phyloP scores from a whole-genome alignment of 164 flowering plant genomes.

The Brasenia schreberi region DNA sequence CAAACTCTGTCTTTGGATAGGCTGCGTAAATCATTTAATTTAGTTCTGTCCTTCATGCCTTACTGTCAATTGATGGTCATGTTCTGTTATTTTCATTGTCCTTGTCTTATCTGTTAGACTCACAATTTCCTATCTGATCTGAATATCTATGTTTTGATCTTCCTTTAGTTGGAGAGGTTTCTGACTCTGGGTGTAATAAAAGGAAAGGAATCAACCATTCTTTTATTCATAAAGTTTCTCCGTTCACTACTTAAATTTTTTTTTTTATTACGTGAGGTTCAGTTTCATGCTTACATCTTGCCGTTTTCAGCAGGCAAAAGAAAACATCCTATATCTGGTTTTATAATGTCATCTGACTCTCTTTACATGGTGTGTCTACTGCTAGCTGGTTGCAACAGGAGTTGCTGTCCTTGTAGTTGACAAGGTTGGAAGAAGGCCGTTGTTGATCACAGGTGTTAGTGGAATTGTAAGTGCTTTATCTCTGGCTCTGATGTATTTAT shows the following conservation, averaged over 20 bases:
- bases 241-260: neutral
- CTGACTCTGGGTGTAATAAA: neutral
- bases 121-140: too few species aligned
- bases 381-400: slow-evolving; percentile 79
- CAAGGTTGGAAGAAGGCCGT: slow-evolving; percentile 88
- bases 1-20: too few species aligned
- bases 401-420: slow-evolving; percentile 78
- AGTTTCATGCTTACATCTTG: neutral
- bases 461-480: slow-evolving; percentile 57
- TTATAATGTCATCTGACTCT: slow-evolving; percentile 1
- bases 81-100: too few species aligned
- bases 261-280: neutral
- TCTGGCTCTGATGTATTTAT: neutral
- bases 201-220: too few species aligned
- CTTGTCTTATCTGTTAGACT: too few species aligned
- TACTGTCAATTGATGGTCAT: too few species aligned
- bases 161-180: neutral
- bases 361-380: slow-evolving; percentile 2
- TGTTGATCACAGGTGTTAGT: slow-evolving; percentile 84
- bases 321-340: neutral
- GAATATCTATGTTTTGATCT: too few species aligned
- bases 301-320: neutral
- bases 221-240: neutral
- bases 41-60: too few species aligned
- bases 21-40: too few species aligned